Evolutionary conservation across 495 filamentous ascomycete species (phyloP).

Genomic region (Tuber borchii): DNA sequence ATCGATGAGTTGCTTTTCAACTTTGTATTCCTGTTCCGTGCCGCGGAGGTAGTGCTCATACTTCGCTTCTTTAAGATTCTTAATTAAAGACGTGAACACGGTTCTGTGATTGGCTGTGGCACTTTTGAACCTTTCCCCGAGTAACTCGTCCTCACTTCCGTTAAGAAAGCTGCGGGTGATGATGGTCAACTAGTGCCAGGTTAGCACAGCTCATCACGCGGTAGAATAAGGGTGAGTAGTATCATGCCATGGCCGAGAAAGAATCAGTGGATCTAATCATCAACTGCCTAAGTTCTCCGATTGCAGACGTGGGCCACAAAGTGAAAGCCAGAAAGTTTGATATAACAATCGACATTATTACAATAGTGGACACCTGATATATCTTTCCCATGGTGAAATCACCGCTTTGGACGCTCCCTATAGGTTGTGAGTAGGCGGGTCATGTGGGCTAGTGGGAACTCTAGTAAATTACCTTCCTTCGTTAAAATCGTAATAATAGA

Average conservation of each 20-base stretch:
- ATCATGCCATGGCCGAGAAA: slow-evolving; percentile 59
- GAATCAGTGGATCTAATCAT: slow-evolving; percentile 69
- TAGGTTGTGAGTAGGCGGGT: background rate
- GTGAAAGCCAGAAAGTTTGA: slow-evolving; percentile 71
- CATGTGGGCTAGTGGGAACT: background rate
- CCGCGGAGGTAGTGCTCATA: slow-evolving; percentile 83
- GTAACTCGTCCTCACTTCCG: slow-evolving; percentile 73
- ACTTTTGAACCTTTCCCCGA: slow-evolving; percentile 55
- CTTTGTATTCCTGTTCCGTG: slow-evolving; percentile 70
- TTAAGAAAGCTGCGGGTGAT: slow-evolving; percentile 81
- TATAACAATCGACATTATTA: slow-evolving; percentile 72
- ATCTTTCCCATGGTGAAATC: slow-evolving; percentile 77
- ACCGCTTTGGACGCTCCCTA: slow-evolving; percentile 61
- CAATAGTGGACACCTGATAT: slow-evolving; percentile 80
- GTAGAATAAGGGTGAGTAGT: background rate
- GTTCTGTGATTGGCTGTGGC: slow-evolving; percentile 62
- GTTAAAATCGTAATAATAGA: slow-evolving; percentile 88
- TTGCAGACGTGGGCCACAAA: slow-evolving; percentile 75
- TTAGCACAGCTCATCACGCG: slow-evolving; percentile 10
- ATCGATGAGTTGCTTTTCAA: slow-evolving; percentile 72
- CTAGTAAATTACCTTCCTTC: slow-evolving; percentile 61
- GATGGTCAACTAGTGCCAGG: slow-evolving; percentile 51
- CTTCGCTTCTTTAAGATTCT: slow-evolving; percentile 78
- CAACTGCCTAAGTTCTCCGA: slow-evolving; percentile 64
- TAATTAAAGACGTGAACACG: slow-evolving; percentile 65